These are phyloP conservation scores for Pseudocercospora crystallina DNA, from an alignment of 2,329 filamentous ascomycete species.

Conservation along the genomic window DNA sequence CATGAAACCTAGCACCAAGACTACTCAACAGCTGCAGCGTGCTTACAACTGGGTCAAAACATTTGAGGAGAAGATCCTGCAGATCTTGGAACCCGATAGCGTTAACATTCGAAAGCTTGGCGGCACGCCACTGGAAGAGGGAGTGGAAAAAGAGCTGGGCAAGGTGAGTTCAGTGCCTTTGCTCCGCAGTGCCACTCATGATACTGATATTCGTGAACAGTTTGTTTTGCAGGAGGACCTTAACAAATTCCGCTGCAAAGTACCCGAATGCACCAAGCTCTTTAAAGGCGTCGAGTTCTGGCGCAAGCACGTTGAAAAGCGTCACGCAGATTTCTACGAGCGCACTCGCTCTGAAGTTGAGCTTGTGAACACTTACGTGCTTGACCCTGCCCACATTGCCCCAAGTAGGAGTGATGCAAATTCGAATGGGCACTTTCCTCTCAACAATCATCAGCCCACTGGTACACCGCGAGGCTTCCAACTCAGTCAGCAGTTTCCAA, in stretches of 20 bases:
- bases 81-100: constrained; percentile 86
- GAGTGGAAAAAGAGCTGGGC: constrained; percentile 76
- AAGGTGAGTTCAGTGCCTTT: constrained; percentile 48
- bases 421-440: constrained; percentile 91
- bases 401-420: constrained; percentile 91
- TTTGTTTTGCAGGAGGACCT: constrained; percentile 97
- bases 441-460: constrained; percentile 67
- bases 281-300: constrained; percentile 98
- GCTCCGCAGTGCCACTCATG: neutral
- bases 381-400: constrained; percentile 92
- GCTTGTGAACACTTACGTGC: constrained; percentile 89
- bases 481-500: constrained; percentile 61
- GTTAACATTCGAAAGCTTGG: constrained; percentile 88
- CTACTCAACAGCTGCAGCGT: constrained; percentile 86
- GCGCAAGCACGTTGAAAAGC: constrained; percentile 96
- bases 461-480: constrained; percentile 93
- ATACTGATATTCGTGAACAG: constrained; percentile 20
- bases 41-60: constrained; percentile 99
- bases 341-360: constrained; percentile 79
- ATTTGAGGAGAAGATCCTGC: constrained; percentile 93
- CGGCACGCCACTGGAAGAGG: constrained; percentile 82
- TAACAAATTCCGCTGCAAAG: constrained; percentile 93
- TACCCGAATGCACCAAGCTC: constrained; percentile 91
- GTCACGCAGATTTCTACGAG: constrained; percentile 85
- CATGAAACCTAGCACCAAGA: constrained; percentile 62